These are phyloP conservation scores for Curvularia sp. DNA, from an alignment of 2,329 filamentous ascomycete species.

Conservation along the genomic window DNA sequence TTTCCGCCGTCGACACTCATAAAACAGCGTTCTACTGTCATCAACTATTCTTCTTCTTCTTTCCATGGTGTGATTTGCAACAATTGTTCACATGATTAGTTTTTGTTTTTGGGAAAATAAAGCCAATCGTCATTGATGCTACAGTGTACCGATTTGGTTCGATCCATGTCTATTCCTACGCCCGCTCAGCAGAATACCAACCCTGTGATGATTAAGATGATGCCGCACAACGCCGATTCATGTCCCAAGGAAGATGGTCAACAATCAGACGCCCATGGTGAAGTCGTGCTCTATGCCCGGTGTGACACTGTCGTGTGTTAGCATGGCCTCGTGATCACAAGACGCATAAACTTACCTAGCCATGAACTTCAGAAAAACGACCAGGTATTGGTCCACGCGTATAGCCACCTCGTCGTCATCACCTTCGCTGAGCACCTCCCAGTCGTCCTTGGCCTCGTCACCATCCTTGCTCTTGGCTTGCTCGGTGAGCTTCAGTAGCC, in stretches of 20 bases:
- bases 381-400: slow-evolving; percentile 85
- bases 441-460: slow-evolving; percentile 59
- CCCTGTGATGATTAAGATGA: slow-evolving; percentile 9
- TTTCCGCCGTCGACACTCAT: slow-evolving; percentile 19
- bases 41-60: neutral
- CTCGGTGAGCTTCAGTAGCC: slow-evolving; percentile 65
- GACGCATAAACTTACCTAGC: slow-evolving; percentile 47
- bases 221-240: slow-evolving; percentile 10
- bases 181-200: slow-evolving; percentile 10
- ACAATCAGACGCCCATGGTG: slow-evolving; percentile 83
- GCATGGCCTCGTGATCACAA: slow-evolving; percentile 57
- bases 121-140: slow-evolving; percentile 6
- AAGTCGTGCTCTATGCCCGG: slow-evolving; percentile 98
- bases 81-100: neutral
- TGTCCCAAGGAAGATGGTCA: slow-evolving; percentile 3
- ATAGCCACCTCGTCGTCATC: slow-evolving; percentile 80
- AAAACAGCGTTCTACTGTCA: neutral
- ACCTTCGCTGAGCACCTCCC: slow-evolving; percentile 65
- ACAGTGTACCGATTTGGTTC: neutral
- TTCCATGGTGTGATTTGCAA: too few species aligned
- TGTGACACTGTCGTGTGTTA: slow-evolving; percentile 78
- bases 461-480: slow-evolving; percentile 53
- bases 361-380: slow-evolving; percentile 84
- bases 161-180: slow-evolving; percentile 4
- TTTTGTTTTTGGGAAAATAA: neutral